Conservation (phyloP, 2,329 filamentous ascomycete species). For the Xylogone sp. region DNA sequence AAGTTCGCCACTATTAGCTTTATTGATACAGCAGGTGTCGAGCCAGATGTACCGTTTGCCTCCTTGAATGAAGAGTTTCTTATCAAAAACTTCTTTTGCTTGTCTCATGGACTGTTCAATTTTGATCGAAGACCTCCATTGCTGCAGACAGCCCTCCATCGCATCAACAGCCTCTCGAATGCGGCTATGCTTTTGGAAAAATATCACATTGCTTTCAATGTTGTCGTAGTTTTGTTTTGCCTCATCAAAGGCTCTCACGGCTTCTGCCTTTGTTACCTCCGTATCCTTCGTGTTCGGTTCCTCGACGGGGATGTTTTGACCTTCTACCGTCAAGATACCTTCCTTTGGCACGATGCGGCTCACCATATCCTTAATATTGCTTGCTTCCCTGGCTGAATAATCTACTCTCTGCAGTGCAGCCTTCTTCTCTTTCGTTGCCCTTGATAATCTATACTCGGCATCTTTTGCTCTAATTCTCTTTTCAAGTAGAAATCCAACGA, state of each 20-base stretch:
- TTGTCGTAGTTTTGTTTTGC: background rate
- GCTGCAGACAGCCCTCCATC: conserved; percentile 18
- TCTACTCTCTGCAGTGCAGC: background rate
- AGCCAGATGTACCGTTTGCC: conserved; percentile 29
- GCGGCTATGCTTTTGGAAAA: conserved; percentile 16
- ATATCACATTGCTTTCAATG: conserved; percentile 9
- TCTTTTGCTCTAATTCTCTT: background rate
- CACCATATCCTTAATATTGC: background rate
- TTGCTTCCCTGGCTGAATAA: background rate
- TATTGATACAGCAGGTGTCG: conserved; percentile 32
- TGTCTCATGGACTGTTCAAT: conserved; percentile 20
- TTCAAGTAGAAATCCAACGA: background rate
- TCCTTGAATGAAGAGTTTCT: conserved; percentile 20
- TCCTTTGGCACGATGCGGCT: background rate
- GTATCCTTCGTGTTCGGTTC: background rate
- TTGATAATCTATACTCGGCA: background rate
- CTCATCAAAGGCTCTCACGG: background rate
- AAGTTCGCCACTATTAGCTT: conserved; percentile 24
- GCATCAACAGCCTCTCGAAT: conserved; percentile 25
- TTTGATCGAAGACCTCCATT: conserved; percentile 26
- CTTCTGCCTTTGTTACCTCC: background rate
- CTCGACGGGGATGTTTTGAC: background rate
- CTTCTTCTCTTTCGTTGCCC: background rate
- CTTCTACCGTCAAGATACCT: background rate
- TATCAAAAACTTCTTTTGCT: conserved; percentile 23